Percentiles rank a stretch among this genome's conserved stretches.
Conservation (phyloP, 2,329 filamentous ascomycete species). For the Dothistroma pini region DNA sequence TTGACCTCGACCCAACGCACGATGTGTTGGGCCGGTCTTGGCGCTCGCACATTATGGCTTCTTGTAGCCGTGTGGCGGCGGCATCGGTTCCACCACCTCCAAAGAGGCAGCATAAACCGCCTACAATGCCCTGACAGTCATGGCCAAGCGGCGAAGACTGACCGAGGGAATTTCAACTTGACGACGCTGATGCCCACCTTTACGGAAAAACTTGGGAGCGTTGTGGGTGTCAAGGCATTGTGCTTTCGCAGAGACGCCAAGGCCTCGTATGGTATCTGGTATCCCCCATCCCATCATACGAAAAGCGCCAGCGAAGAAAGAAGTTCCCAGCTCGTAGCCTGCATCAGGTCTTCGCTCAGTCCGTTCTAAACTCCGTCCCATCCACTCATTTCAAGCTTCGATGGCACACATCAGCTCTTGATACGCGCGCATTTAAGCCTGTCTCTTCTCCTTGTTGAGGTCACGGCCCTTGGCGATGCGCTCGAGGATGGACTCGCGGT, state of each 20-base stretch:
- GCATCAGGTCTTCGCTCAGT: not conserved
- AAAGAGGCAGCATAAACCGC: not conserved
- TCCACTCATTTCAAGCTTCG: slow-evolving; percentile 7
- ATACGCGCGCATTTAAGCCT: slow-evolving; percentile 15
- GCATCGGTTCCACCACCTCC: not conserved
- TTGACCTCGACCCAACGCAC: not conserved
- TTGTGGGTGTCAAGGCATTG: slow-evolving; percentile 1
- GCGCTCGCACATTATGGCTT: not conserved
- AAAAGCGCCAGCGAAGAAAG: slow-evolving; percentile 1
- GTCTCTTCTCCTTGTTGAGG: slow-evolving; percentile 56
- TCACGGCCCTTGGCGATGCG: slow-evolving; percentile 79
- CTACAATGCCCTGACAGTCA: slow-evolving; percentile 3
- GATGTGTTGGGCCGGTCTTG: not conserved
- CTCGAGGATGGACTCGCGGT: slow-evolving; percentile 83
- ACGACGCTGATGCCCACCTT: slow-evolving; percentile 6
- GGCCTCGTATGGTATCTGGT: slow-evolving; percentile 1
- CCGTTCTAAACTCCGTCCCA: slow-evolving; percentile 4
- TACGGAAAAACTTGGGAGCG: slow-evolving; percentile 6
- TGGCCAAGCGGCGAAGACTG: not conserved
- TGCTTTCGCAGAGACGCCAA: slow-evolving; percentile 2
- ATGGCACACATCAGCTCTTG: slow-evolving; percentile 3
- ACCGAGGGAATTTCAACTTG: not conserved
- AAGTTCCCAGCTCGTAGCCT: slow-evolving; percentile 1
- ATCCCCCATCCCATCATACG: not conserved
- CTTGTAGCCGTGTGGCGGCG: not conserved